phyloP scores from a whole-genome alignment of 108 stramenopile genomes.

The Nannochloropsis salina region DNA sequence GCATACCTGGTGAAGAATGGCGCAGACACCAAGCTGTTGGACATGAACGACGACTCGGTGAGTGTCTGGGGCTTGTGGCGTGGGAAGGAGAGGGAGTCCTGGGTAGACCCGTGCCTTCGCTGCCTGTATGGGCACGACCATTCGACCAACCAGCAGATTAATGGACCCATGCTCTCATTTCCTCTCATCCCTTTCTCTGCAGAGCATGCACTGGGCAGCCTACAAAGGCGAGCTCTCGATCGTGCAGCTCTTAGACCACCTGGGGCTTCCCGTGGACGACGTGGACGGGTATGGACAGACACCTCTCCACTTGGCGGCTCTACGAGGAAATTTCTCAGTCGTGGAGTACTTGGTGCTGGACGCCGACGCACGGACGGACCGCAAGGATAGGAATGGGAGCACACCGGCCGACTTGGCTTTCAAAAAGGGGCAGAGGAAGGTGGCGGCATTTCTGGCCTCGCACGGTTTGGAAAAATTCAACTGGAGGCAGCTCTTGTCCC shows the following conservation, averaged over 20 bases:
- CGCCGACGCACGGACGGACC: not conserved
- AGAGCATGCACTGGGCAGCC: constrained; percentile 82
- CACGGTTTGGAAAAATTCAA: constrained; percentile 27
- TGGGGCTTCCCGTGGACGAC: constrained; percentile 63
- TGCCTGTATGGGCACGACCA: too few species aligned
- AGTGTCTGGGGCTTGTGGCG: not conserved
- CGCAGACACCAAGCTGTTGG: constrained; percentile 63
- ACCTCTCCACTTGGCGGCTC: constrained; percentile 79
- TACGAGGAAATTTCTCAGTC: constrained; percentile 75
- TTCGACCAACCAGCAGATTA: too few species aligned
- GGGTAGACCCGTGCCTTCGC: too few species aligned
- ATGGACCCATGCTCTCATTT: not conserved
- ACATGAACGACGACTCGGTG: constrained; percentile 74
- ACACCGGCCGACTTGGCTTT: constrained; percentile 48
- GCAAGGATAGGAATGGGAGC: constrained; percentile 30
- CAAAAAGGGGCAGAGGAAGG: constrained; percentile 67
- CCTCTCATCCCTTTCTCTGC: not conserved
- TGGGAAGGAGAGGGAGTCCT: not conserved
- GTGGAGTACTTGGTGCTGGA: constrained; percentile 48
- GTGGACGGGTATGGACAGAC: constrained; percentile 73
- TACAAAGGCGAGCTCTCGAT: constrained; percentile 85
- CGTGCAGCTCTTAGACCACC: constrained; percentile 72
- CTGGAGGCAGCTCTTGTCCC: not conserved
- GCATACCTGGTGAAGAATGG: constrained; percentile 72
- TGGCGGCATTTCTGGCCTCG: constrained; percentile 53